Base-by-base conservation (phyloP, 148 eudicot genomes). In the Amaranthus cruentus region DNA sequence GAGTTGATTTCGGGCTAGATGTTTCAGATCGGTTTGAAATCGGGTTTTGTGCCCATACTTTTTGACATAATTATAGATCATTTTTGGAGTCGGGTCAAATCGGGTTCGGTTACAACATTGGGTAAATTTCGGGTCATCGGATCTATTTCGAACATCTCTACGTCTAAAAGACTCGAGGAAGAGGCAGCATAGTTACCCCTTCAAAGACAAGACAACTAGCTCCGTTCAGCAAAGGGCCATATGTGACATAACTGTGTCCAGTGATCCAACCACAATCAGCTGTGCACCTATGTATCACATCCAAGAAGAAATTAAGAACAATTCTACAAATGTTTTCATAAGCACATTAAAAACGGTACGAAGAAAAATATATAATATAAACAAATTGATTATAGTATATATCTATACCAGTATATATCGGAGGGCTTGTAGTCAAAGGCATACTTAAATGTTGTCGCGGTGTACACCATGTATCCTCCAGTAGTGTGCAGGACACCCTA, bases 231-330 rank as follows among this genome's bases (percentile, higher is more conserved):
- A 96, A 80, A 75, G 99, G 99, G 71, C 99, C 99, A 86, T 96
- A 96, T 49, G 99, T 84, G 76, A 96, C 96, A 80, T 92, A 96
- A 81, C 99, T 96, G 81, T 96, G 99, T 71, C 99, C 99, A 74
- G 99, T 92, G 76, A 96, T 96, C 99, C 99, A 96, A 72, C 99
- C 99, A 86, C 99, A 96, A 81, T 96, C 99, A 68, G 99, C 99
- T 51, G 99, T 96, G 79, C 97, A 92, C 99, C 99, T 96, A 73
- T 18, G 18, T 50, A 66, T 66, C 71, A 75, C 43, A 55, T 55
- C 49, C 14, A 54, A 46, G 50, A 47, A 77, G 44, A 51, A 72
- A 42, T 42, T 12, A 70, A 70, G 21, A n/a, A 10, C 47, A 59
- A 44, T 12, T 48, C 64, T 28, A 28, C 38, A 28, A 28, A 28